phyloP scores from a whole-genome alignment of 2,329 filamentous ascomycete genomes.

The Hymenoscyphus repandus region DNA sequence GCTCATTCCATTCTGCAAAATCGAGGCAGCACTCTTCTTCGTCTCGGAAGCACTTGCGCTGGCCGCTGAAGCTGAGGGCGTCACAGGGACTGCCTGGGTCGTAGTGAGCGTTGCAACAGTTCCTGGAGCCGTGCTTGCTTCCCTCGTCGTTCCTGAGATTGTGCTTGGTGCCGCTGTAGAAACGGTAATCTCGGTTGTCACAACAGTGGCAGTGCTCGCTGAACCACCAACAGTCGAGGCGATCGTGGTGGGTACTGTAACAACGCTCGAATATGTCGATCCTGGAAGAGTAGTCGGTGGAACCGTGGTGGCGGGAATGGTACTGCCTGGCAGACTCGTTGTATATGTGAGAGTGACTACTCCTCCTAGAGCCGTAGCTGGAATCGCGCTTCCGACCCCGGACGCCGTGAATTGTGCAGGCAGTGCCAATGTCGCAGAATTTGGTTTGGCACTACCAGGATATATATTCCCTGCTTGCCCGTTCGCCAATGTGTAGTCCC shows the following conservation, averaged over 20 bases:
- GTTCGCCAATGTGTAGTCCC: slow-evolving; percentile 36
- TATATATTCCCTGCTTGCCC: slow-evolving; percentile 42
- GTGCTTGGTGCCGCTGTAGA: slow-evolving; percentile 7
- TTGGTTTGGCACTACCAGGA: slow-evolving; percentile 34
- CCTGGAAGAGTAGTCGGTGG: slow-evolving; percentile 8
- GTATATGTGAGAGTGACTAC: slow-evolving; percentile 31
- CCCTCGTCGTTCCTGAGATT: slow-evolving; percentile 2
- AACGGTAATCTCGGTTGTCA: neutral
- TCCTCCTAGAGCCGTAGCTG: slow-evolving; percentile 37
- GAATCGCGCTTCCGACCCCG: slow-evolving; percentile 42
- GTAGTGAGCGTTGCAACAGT: slow-evolving; percentile 7
- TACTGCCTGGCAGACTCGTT: slow-evolving; percentile 17
- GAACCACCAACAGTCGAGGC: neutral
- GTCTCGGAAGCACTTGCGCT: neutral
- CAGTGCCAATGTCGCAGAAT: slow-evolving; percentile 39
- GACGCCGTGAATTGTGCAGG: slow-evolving; percentile 41
- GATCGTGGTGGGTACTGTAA: neutral
- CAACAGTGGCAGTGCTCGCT: neutral
- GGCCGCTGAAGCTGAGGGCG: neutral
- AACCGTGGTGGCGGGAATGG: slow-evolving; percentile 21
- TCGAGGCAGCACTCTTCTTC: slow-evolving; percentile 2
- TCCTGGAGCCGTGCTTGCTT: slow-evolving; percentile 6
- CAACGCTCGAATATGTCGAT: neutral
- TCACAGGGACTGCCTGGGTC: slow-evolving; percentile 1
- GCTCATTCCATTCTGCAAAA: too few species aligned